A percentile compares a stretch with the other conserved stretches of the same genome.
These are phyloP conservation scores for Lasiosphaeria ovina DNA, from an alignment of 495 filamentous ascomycete species.

Conservation along the genomic window DNA sequence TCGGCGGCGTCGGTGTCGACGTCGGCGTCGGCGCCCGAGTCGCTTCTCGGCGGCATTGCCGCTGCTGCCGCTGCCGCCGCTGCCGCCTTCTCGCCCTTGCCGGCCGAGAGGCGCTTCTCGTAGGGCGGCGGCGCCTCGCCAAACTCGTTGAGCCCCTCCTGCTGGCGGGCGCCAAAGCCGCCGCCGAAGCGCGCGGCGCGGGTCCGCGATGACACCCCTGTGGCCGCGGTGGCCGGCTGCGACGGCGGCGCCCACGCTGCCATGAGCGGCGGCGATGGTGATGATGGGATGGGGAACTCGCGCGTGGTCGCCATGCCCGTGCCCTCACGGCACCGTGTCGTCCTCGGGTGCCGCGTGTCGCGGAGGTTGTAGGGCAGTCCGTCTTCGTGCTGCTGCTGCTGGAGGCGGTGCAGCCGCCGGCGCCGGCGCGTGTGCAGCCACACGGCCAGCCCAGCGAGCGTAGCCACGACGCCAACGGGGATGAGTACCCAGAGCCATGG, in stretches of 20 bases:
- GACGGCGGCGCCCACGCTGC: background rate
- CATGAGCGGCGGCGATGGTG: background rate
- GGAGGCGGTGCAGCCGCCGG: background rate
- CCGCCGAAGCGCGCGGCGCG: conserved; percentile 5
- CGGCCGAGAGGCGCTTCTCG: conserved; percentile 4
- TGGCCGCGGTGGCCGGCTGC: background rate
- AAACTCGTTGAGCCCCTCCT: conserved; percentile 56
- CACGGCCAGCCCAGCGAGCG: conserved; percentile 17
- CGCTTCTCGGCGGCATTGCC: too few species aligned
- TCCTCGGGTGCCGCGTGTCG: background rate
- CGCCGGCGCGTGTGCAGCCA: conserved; percentile 20
- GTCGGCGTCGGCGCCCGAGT: too few species aligned
- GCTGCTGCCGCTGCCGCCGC: too few species aligned
- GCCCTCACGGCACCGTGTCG: too few species aligned
- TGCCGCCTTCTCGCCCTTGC: too few species aligned
- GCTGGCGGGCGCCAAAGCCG: conserved; percentile 17
- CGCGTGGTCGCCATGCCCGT: too few species aligned
- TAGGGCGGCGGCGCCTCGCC: conserved; percentile 61
- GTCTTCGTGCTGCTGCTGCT: background rate
- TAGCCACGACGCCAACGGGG: conserved; percentile 21
- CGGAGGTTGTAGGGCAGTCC: background rate
- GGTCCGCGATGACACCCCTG: background rate
- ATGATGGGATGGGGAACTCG: too few species aligned
- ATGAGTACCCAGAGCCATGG: conserved; percentile 26
- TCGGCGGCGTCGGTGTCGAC: too few species aligned